Base-by-base conservation (phyloP, 2,329 filamentous ascomycete genomes). In the Aspergillus hortae region DNA sequence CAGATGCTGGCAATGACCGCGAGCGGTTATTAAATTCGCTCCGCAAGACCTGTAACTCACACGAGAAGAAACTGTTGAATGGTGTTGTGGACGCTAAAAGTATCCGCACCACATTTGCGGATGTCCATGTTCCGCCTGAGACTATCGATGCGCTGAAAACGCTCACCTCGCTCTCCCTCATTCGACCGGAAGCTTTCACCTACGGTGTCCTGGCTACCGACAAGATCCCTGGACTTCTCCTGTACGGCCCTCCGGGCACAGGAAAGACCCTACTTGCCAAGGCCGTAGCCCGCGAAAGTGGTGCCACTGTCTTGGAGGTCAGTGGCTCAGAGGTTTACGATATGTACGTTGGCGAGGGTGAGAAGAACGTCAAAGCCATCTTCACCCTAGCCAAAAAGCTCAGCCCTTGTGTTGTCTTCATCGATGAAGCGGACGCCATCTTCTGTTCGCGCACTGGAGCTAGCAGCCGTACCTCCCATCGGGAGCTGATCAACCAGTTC, bases 401-500 rank as follows among this genome's bases (percentile, higher is more conserved):
- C 6, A 87, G 88, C 1, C 94, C 94, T 0, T 92, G 92, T 65
- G 87, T 99, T 14, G 89, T 99, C 46, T 97, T 99, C 74, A 90
- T 99, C 56, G 94, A 99, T 65, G 94, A 99, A 73, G 94, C 92
- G 19, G 94, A 99, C 68, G 89, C 92, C 6, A 86, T 99, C 44
- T 88, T 99, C 51, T 89, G 89, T 23, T 86, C 88, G 14, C 84
- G 94, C 49, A 82, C 82, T 36, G 66, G 71, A 32, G 78, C 80
- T 21, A 80, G 81, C 53, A 85, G 84, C 60, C 80, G 89, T 27
- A 83, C 83, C 5, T 86, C 83, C 1, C 89, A 95, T 61, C 84
- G 92, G 46, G 92, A 96, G 68, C 87, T 94, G 49, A 92, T 97
- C 70, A 99, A 96, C 66, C 92, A 99, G 72, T 97, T 97, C 70